Evolutionary conservation across 1,139 yeast genomes (phyloP).

Genomic region (Citeromyces hawaiiensis): DNA sequence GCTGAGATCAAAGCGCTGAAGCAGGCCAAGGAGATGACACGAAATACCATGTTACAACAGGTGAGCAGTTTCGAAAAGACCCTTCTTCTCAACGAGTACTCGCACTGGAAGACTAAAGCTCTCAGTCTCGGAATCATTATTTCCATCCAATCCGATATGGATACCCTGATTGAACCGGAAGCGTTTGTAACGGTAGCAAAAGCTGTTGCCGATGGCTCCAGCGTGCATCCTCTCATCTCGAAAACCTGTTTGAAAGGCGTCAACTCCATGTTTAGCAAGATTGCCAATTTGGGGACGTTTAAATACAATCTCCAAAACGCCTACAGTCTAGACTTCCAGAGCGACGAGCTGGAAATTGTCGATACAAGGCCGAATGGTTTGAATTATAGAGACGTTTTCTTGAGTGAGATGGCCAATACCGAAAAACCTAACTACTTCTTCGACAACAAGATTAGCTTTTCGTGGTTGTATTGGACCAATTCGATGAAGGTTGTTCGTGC

Average conservation of each 20-base stretch:
- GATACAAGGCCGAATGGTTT: conserved; percentile 22
- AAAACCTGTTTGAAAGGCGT: conserved; percentile 53
- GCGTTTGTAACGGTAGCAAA: conserved; percentile 34
- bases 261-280: conserved; percentile 38
- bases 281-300: conserved; percentile 37
- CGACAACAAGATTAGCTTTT: conserved; percentile 42
- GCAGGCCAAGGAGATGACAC: conserved; percentile 45
- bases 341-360: conserved; percentile 25
- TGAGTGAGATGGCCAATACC: conserved; percentile 37
- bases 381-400: conserved; percentile 25
- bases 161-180: conserved; percentile 29
- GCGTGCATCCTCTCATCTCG: conserved; percentile 63
- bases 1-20: conserved; percentile 41
- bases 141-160: conserved; percentile 41
- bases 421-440: conserved; percentile 37
- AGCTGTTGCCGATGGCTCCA: conserved; percentile 18
- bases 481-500: conserved; percentile 32
- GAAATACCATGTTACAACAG: conserved; percentile 26
- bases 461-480: conserved; percentile 77
- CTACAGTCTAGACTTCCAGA: conserved; percentile 26
- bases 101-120: conserved; percentile 63
- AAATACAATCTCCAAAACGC: conserved; percentile 36
- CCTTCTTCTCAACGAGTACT: conserved; percentile 26
- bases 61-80: conserved; percentile 28
- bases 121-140: conserved; percentile 42